A percentile compares a stretch with the other conserved stretches of the same genome.
Conservation (phyloP, 257 asterid species). For the Capsicum baccatum region DNA sequence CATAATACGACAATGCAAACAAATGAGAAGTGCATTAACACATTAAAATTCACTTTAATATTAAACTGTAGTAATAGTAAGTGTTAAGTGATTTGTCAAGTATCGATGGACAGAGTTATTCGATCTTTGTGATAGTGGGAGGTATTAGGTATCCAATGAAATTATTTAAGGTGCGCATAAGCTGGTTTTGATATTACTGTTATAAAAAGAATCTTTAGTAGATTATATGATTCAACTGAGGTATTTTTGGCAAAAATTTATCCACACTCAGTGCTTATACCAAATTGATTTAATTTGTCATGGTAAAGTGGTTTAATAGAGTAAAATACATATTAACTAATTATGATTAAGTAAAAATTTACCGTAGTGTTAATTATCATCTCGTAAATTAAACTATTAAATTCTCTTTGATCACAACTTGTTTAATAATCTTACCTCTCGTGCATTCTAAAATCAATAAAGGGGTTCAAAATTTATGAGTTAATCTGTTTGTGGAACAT, state of each 20-base stretch:
- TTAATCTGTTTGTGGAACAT: not conserved
- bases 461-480: not conserved
- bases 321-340: no score
- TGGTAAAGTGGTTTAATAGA: no score
- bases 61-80: no score
- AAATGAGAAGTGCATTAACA: no score
- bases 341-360: no score
- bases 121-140: not conserved
- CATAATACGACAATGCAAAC: no score
- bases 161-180: not conserved
- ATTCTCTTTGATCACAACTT: not conserved
- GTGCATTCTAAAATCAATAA: not conserved
- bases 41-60: no score
- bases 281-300: no score
- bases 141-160: not conserved
- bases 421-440: not conserved
- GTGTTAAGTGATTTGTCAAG: not conserved
- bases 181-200: not conserved
- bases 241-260: not conserved
- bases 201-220: not conserved
- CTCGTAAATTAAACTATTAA: not conserved
- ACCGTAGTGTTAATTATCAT: not conserved
- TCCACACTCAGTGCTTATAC: no score
- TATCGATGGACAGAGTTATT: not conserved
- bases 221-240: not conserved